These are phyloP conservation scores for Deinandra increscens DNA, from an alignment of 129 eudicot species.

Conservation along the genomic window DNA sequence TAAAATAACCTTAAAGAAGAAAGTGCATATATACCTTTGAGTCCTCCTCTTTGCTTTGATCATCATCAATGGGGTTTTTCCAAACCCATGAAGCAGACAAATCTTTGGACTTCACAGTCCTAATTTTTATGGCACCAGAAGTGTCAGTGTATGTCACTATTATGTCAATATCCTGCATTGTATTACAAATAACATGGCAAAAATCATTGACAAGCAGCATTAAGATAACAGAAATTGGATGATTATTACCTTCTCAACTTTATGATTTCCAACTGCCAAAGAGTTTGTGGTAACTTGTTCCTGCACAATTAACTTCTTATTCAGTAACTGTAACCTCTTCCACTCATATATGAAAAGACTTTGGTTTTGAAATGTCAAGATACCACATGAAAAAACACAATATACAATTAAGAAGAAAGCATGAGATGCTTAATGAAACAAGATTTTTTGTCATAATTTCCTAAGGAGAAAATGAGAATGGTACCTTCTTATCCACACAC, in stretches of 20 bases:
- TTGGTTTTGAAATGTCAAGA: background rate
- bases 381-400: background rate
- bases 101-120: constrained; percentile 65
- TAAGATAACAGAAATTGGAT: constrained; percentile 20
- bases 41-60: constrained; percentile 34
- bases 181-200: constrained; percentile 23
- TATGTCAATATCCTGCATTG: constrained; percentile 91
- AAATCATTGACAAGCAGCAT: constrained; percentile 22
- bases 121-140: constrained; percentile 77
- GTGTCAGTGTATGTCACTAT: constrained; percentile 88
- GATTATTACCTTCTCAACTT: constrained; percentile 53
- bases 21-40: constrained; percentile 40
- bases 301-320: constrained; percentile 33
- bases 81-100: constrained; percentile 96
- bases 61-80: constrained; percentile 61
- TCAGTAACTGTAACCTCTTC: constrained; percentile 24
- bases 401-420: background rate
- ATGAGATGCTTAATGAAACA: background rate
- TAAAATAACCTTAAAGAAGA: background rate
- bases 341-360: constrained; percentile 12
- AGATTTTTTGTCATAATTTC: background rate
- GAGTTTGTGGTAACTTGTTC: constrained; percentile 39
- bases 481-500: constrained; percentile 43
- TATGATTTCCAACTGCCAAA: constrained; percentile 30
- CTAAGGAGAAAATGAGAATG: background rate